These are phyloP conservation scores for Blastobotrys capitulatus DNA, from an alignment of 1,139 yeast species.

Conservation along the genomic window DNA sequence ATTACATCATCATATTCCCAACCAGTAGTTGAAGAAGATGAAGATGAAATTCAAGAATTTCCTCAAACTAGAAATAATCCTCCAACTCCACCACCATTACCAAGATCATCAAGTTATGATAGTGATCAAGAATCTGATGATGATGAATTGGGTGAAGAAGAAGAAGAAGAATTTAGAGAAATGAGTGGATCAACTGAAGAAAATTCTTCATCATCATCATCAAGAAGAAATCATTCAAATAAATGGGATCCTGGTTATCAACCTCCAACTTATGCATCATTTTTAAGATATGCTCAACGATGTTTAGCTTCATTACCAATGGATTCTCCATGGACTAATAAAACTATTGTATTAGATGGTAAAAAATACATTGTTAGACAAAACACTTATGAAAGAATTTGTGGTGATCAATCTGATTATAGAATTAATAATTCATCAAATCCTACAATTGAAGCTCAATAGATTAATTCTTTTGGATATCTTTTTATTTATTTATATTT, in stretches of 20 bases:
- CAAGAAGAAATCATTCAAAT: constrained; percentile 6
- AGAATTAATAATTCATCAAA: not conserved
- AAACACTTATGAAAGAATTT: constrained; percentile 10
- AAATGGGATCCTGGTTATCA: constrained; percentile 30
- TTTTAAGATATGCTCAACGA: constrained; percentile 29
- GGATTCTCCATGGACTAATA: constrained; percentile 32
- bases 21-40: not conserved
- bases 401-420: not conserved
- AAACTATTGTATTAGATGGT: constrained; percentile 24
- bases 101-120: not conserved
- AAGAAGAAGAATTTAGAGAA: constrained; percentile 7
- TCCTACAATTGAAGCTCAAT: not conserved
- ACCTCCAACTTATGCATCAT: constrained; percentile 20
- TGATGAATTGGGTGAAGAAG: constrained; percentile 10
- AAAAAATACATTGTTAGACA: constrained; percentile 23
- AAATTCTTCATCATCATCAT: not conserved
- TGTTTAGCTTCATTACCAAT: constrained; percentile 30
- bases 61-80: not conserved
- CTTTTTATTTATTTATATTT: not conserved
- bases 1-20: constrained; percentile 12
- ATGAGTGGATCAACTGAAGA: not conserved
- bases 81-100: not conserved
- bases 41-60: not conserved
- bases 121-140: not conserved
- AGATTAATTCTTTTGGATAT: too few species aligned